Evolutionary conservation across 495 filamentous ascomycete genomes (phyloP), one percentile per base, ranked within the genome.

Genomic region (Aspergillus funiculosus): DNA sequence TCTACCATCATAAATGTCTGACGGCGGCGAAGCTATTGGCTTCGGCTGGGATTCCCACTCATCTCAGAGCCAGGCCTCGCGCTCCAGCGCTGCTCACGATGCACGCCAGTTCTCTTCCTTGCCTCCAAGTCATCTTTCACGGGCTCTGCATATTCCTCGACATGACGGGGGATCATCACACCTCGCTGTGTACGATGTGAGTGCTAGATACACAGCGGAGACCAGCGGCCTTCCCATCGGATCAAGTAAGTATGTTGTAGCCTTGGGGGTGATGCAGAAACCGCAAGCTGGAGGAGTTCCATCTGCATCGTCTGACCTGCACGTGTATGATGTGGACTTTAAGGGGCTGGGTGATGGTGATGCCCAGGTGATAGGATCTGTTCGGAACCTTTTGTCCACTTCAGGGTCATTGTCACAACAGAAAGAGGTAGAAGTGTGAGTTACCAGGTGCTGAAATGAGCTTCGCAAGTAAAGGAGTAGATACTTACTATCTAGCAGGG

Each of bases 141-240:
- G 46, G 9, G 38, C 18, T 11, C 13, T 49, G 9, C 42, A 49
- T 42, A 27, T 49, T 27, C 46, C 46, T 3, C 46, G 29, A 3
- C 46, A 49, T 19, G 21, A 41, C 20, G 15, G 6, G 13, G 19
- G n/a, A 2, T 35, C 37, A 7, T 19, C 46, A 10, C 29, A 32
- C 8, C 19, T 49, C 1, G 15, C 46, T 3, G 3, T 49, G 1
- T 42, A 34, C 11, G 46, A 49, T 24, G 20, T 49, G 19, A 41
- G 46, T n/a, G 6, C 10, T 14, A 19, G 27, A 15, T 42, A 49
- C 26, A 3, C 19, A 3, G 15, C 28, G 8, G 26, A 17, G 0
- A 24, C 27, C 6, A 27, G 28, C 0, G 29, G 27, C 3, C 26
- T 26, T 6, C 37, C 37, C 4, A 36, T 49, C 27, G 46, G 46